These are phyloP conservation scores for Solanum paucissectum DNA, from an alignment of 257 asterid genomes.

Conservation along the genomic window DNA sequence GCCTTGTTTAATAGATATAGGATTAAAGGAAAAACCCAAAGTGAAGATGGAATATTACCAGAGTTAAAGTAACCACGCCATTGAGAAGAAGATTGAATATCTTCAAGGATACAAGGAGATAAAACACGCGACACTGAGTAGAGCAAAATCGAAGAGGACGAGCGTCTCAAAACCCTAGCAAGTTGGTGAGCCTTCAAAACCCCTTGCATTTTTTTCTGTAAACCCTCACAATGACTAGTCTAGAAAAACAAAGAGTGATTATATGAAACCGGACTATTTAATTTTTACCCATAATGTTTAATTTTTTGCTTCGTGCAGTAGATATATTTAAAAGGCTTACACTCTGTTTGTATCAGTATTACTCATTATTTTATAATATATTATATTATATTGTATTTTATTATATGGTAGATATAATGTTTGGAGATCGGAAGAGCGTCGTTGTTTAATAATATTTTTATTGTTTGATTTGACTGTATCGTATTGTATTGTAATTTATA, in stretches of 20 bases:
- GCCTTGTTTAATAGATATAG: neutral
- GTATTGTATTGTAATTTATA: no score
- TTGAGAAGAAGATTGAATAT: conserved; percentile 3
- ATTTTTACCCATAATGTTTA: neutral
- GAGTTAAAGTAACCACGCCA: conserved; percentile 15
- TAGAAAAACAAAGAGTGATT: neutral
- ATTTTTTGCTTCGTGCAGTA: neutral
- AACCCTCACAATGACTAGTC: neutral
- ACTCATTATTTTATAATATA: no score
- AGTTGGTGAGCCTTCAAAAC: conserved; percentile 20
- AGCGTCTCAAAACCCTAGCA: conserved; percentile 29
- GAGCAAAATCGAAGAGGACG: conserved; percentile 11
- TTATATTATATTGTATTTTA: no score
- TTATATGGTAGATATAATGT: no score
- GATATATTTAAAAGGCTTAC: no score
- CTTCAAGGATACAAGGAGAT: neutral
- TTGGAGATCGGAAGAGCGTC: no score
- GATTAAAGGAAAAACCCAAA: neutral
- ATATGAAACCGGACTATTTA: neutral
- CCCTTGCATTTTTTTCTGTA: conserved; percentile 32
- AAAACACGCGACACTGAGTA: conserved; percentile 11
- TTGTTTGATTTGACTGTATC: no score
- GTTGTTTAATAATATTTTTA: no score
- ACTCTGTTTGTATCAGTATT: no score
- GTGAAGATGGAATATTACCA: neutral